These are phyloP conservation scores for Euphorbia schlechtendalii DNA, from an alignment of 441 rosid species.

Conservation along the genomic window DNA sequence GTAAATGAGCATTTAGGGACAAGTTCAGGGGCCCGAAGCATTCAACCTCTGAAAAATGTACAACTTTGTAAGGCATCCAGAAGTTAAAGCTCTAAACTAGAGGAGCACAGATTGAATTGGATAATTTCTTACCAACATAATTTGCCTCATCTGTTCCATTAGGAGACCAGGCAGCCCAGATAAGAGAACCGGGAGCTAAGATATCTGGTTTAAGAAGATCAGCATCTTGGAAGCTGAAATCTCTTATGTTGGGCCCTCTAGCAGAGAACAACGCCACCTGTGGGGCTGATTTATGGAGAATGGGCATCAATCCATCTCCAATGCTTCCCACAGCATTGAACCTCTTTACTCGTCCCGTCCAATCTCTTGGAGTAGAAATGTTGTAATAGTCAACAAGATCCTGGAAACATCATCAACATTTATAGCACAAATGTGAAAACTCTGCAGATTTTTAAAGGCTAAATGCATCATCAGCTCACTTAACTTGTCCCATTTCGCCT, in stretches of 20 bases:
- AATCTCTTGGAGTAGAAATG: slow-evolving; percentile 76
- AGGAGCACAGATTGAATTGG: neutral
- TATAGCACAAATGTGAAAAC: neutral
- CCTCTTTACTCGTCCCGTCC: slow-evolving; percentile 87
- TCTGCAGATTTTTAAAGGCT: neutral
- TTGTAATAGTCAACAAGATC: slow-evolving; percentile 94
- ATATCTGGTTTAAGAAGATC: slow-evolving; percentile 99
- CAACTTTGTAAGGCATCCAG: too few relatives aligned
- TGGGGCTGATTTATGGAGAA: slow-evolving; percentile 96
- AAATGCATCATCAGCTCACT: too few relatives aligned
- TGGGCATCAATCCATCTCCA: slow-evolving; percentile 86
- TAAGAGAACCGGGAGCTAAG: slow-evolving; percentile 92
- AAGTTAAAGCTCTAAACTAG: neutral
- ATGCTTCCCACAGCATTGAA: slow-evolving; percentile 87
- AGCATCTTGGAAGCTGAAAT: slow-evolving; percentile 91
- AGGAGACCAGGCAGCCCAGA: slow-evolving; percentile 99
- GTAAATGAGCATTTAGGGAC: too few relatives aligned
- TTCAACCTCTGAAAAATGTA: too few relatives aligned
- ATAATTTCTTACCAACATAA: slow-evolving; percentile 54
- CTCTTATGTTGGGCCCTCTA: slow-evolving; percentile 92
- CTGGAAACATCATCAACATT: slow-evolving; percentile 26
- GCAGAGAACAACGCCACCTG: slow-evolving; percentile 94
- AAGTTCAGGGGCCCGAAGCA: too few relatives aligned
- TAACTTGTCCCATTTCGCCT: too few relatives aligned
- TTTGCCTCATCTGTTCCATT: slow-evolving; percentile 97